Evolutionary conservation across 1,284 basidiomycete species (phyloP), one percentile per base, ranked within the genome.

Genomic region (Albatrellus sp.): DNA sequence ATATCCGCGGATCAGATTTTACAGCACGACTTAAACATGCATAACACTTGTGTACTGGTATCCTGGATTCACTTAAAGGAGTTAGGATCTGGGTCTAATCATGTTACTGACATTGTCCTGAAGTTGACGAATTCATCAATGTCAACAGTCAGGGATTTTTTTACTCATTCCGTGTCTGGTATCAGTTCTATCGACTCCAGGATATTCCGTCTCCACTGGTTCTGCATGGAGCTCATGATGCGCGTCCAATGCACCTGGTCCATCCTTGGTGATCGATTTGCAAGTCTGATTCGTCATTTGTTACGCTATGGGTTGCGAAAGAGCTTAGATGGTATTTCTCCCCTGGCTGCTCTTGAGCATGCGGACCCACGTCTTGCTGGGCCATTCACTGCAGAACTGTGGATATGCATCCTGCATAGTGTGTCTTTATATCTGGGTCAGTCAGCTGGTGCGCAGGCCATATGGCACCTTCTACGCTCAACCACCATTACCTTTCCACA

Each of bases 351-450:
- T 39, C 60, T 63, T 5, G 59, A 60, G 1, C 55, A 60, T 33
- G 57, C 74, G 16, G 60, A 64, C 35, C 66, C 72, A 51, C 56
- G 43, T 50, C 59, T 40, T 52, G 51, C 45, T 42, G 62, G 40
- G 32, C 60, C 34, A 58, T 64, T 64, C 19, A 63, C 71, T 0
- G 71, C 78, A 0, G 80, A 88, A 51, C 55, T 85, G 9, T 96
- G 91, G 92, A 68, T 92, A 33, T 75, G 74, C 36, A 54, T 90
- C 13, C 68, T 90, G 31, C 80, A 90, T 54, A 24, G 24, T 24
- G 24, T 24, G 53, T 80, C 34, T 40, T 59, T 5, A 41, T 47
- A 5, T 17, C 20, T 17, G 31, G 24, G 24, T 24, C 24, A 24
- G 3, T 24, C 24, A 4, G 24, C 24, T 4, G 24, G 24, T 24